phyloP scores from a whole-genome alignment of 345 rosid genomes.

The Raphanus sativus region DNA sequence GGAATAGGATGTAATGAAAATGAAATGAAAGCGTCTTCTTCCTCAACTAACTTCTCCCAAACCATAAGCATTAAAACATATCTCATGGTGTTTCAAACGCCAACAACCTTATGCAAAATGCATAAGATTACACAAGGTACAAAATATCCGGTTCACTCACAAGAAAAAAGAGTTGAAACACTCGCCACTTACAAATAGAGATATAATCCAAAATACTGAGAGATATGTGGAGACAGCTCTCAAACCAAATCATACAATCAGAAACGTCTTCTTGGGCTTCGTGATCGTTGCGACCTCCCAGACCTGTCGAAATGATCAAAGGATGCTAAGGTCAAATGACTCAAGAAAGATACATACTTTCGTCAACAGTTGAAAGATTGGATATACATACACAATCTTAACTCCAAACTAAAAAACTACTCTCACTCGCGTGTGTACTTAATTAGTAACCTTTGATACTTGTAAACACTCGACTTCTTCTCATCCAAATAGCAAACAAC shows the following conservation, averaged over 20 bases:
- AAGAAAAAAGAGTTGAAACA: slow-evolving; percentile 9
- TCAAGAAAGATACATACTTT: background rate
- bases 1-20: background rate
- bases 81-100: slow-evolving; percentile 31
- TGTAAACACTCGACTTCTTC: background rate
- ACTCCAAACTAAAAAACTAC: background rate
- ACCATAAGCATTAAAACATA: slow-evolving; percentile 29
- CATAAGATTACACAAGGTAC: slow-evolving; percentile 30
- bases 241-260: slow-evolving; percentile 38
- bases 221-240: slow-evolving; percentile 20
- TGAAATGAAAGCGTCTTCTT: background rate
- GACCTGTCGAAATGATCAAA: slow-evolving; percentile 44
- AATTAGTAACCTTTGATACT: background rate
- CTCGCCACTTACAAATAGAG: slow-evolving; percentile 26
- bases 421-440: background rate
- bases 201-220: slow-evolving; percentile 19
- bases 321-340: background rate
- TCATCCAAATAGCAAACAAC: background rate
- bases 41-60: slow-evolving; percentile 13
- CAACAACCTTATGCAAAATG: slow-evolving; percentile 22
- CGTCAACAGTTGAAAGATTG: background rate
- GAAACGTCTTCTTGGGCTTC: slow-evolving; percentile 82
- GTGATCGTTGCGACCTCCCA: slow-evolving; percentile 61
- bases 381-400: background rate
- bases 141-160: slow-evolving; percentile 7